phyloP scores from a whole-genome alignment of 305 asterid species.

The Fraxinus xanthoxyloides region DNA sequence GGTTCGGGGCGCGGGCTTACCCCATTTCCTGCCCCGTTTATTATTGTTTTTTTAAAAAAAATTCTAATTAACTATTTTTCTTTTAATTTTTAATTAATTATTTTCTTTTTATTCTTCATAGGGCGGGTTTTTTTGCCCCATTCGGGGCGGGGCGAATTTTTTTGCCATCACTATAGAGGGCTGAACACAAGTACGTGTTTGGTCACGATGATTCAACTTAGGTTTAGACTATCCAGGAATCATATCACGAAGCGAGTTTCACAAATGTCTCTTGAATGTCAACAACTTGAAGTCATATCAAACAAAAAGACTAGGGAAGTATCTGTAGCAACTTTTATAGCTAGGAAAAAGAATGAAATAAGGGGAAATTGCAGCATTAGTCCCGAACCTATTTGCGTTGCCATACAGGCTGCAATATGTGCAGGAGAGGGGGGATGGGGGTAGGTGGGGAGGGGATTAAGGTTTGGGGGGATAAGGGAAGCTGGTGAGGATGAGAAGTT shows the following conservation, averaged over 20 bases:
- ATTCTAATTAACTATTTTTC: too few species aligned
- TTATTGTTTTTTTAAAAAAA: too few species aligned
- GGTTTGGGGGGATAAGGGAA: neutral
- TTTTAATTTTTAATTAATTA: too few species aligned
- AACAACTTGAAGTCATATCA: neutral
- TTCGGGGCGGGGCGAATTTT: too few species aligned
- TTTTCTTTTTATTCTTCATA: too few species aligned
- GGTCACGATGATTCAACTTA: constrained; percentile 11
- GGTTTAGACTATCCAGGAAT: constrained; percentile 6
- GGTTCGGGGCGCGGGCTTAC: too few species aligned
- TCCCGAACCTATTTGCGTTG: too few species aligned
- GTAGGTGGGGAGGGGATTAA: neutral
- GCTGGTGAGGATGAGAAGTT: constrained; percentile 1
- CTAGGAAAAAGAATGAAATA: neutral
- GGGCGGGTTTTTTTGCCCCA: too few species aligned
- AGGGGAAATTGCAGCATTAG: constrained; percentile 14
- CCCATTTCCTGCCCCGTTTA: too few species aligned
- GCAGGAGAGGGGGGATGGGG: constrained; percentile 38
- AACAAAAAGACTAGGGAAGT: neutral
- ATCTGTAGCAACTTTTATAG: neutral
- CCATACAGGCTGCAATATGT: constrained; percentile 92
- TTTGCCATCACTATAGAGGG: too few species aligned
- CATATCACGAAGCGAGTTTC: neutral
- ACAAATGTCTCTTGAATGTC: neutral
- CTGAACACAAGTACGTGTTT: constrained; percentile 8